Evolutionary conservation across 2,329 filamentous ascomycete species (phyloP).

Genomic region (Colletotrichum orbiculare): DNA sequence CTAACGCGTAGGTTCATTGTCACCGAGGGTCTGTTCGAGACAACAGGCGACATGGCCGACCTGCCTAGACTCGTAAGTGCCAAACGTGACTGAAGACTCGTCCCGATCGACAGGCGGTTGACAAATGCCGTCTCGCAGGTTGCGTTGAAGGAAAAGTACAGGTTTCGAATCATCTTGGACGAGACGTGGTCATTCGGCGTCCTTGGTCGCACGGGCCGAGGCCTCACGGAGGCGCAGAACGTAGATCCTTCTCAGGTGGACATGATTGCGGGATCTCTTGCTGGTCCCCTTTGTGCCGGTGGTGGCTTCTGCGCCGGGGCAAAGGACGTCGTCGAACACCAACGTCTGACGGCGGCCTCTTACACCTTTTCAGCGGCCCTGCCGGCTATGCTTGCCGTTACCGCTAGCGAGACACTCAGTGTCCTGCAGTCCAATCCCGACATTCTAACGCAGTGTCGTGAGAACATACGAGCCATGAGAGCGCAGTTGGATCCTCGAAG

Average conservation of each 20-base stretch:
- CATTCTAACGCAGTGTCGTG: conserved; percentile 80
- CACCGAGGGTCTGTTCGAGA: conserved; percentile 94
- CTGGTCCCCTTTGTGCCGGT: conserved; percentile 89
- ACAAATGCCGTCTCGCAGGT: conserved; percentile 49
- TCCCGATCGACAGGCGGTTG: conserved; percentile 1
- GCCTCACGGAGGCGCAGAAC: conserved; percentile 95
- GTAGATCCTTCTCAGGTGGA: conserved; percentile 93
- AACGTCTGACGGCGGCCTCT: conserved; percentile 89
- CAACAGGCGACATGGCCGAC: conserved; percentile 84
- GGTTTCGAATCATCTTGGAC: conserved; percentile 96
- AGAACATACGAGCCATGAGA: conserved; percentile 88
- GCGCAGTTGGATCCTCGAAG: conserved; percentile 91
- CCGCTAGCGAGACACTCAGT: conserved; percentile 88
- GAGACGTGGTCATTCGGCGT: conserved; percentile 98
- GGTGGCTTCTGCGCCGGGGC: conserved; percentile 96
- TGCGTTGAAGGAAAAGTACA: conserved; percentile 94
- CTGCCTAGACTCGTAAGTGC: conserved; percentile 81
- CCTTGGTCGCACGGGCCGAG: conserved; percentile 88
- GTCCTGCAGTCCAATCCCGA: conserved; percentile 90
- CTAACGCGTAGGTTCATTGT: conserved; percentile 95
- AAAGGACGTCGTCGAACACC: conserved; percentile 93
- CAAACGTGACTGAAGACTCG: background rate
- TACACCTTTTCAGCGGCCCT: conserved; percentile 97
- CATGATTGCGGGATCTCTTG: conserved; percentile 95
- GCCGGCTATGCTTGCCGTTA: conserved; percentile 94